Evolutionary conservation across 2,329 filamentous ascomycete species (phyloP).

Genomic region (Canariomyces notabilis): DNA sequence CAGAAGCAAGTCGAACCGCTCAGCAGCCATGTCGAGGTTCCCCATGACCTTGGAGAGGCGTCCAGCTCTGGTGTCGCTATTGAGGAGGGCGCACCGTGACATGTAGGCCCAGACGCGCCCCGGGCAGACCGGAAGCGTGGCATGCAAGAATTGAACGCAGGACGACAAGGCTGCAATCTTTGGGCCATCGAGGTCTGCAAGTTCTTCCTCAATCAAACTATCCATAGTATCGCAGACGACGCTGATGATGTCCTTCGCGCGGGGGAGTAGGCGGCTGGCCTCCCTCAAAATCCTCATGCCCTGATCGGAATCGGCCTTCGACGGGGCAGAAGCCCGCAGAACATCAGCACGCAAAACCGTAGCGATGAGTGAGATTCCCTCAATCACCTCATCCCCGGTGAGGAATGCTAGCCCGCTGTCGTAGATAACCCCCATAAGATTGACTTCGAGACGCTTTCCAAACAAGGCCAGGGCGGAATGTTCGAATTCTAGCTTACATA

Average conservation of each 20-base stretch:
- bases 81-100: conserved; percentile 72
- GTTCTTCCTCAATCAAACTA: conserved; percentile 54
- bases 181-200: conserved; percentile 53
- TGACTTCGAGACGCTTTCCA: conserved; percentile 68
- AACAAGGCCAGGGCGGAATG: conserved; percentile 79
- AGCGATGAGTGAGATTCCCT: conserved; percentile 69
- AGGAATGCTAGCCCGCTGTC: conserved; percentile 49
- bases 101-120: conserved; percentile 88
- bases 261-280: conserved; percentile 49
- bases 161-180: conserved; percentile 62
- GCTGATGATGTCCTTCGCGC: conserved; percentile 69
- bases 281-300: conserved; percentile 51
- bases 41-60: conserved; percentile 74
- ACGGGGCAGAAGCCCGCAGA: conserved; percentile 36
- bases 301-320: conserved; percentile 26
- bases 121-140: conserved; percentile 68
- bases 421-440: conserved; percentile 52
- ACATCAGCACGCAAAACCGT: conserved; percentile 57
- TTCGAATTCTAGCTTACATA: conserved; percentile 69
- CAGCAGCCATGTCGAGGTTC: conserved; percentile 72
- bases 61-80: conserved; percentile 68
- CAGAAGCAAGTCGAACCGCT: conserved; percentile 71
- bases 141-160: conserved; percentile 75
- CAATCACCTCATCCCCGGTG: conserved; percentile 58
- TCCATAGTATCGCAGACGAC: conserved; percentile 85